Percentiles rank a stretch among this genome's conserved stretches.
Conservation (phyloP, 768 basidiomycete species). For the Gymnopilus dilepis region DNA sequence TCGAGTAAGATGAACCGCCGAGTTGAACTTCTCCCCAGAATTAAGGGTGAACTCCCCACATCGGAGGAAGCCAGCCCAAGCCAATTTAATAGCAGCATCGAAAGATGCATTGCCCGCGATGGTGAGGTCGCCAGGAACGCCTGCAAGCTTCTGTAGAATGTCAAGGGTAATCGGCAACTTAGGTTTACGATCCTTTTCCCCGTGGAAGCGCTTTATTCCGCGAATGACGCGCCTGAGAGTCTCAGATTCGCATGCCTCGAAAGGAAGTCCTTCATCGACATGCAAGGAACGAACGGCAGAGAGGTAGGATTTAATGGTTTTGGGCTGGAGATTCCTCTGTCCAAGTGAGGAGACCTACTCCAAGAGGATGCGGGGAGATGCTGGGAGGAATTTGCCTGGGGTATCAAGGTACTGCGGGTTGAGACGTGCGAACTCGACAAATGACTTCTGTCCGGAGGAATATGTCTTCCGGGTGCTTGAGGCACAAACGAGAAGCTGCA, state of each 20-base stretch:
- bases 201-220: constrained; percentile 37
- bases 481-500: constrained; percentile 35
- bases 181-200: constrained; percentile 16
- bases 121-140: background rate
- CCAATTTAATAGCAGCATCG: constrained; percentile 24
- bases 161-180: constrained; percentile 28
- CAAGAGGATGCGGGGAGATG: constrained; percentile 20
- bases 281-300: constrained; percentile 34
- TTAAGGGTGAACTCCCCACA: background rate
- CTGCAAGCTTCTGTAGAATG: constrained; percentile 24
- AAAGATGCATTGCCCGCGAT: constrained; percentile 12
- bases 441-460: constrained; percentile 35
- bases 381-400: constrained; percentile 24
- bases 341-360: constrained; percentile 29
- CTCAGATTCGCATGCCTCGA: constrained; percentile 22
- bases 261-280: constrained; percentile 34
- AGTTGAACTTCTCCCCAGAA: constrained; percentile 25
- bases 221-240: constrained; percentile 33
- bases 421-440: constrained; percentile 31
- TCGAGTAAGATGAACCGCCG: no score
- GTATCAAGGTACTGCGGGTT: constrained; percentile 17
- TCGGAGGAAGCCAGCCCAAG: constrained; percentile 28
- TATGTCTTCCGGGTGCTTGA: constrained; percentile 36
- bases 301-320: constrained; percentile 30
- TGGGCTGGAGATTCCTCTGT: constrained; percentile 15